Base-by-base conservation (phyloP, 257 asterid genomes). In the Plantago elongata region DNA sequence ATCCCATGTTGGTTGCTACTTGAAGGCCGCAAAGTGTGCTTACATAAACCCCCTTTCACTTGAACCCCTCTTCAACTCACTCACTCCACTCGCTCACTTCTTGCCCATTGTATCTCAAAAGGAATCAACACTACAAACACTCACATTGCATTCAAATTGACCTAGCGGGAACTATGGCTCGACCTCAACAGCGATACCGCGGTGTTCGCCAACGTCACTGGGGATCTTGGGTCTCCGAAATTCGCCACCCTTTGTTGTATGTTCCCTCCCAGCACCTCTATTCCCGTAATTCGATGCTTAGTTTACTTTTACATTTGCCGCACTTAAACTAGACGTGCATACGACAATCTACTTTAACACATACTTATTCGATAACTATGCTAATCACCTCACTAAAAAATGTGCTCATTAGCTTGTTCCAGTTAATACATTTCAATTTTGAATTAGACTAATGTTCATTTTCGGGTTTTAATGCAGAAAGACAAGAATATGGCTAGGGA, bases 201-300 rank as follows among this genome's bases (percentile, higher is more conserved):
- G 97, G 97, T 7, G 97, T 90, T 11, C 87, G 97, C 61, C 97
- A 90, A 63, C 84, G 96, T 64, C 97, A 90, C 57, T 90, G 97
- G 97, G 97, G 97, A 4, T 87, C 97, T 5, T 90, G 97, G 97
- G 97, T 90, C 22, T 90, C 97, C 9, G 97, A 90, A 77, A 90
- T 90, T 65, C 97, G 97, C 77, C 97, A 90, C 73, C 97, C 97
- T 9, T 59, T 87, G 29, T 56, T 90, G 97, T 90, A 78, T 74
- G 72, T 46, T 52, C 54, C 9, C 48, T 10, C 13, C 49, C n/a
- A n/a, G n/a, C n/a, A n/a, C 13, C 7, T 37, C 37, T 3, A 13
- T 37, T 8, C 54, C 34, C 10, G 16, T 34, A 3, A 11, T 22
- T 11, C 5, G 22, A 8, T 10, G 10, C 11, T 67, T 40, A 18